Evolutionary conservation across 257 asterid species (phyloP).

Genomic region (Paraleonurus japonicus): DNA sequence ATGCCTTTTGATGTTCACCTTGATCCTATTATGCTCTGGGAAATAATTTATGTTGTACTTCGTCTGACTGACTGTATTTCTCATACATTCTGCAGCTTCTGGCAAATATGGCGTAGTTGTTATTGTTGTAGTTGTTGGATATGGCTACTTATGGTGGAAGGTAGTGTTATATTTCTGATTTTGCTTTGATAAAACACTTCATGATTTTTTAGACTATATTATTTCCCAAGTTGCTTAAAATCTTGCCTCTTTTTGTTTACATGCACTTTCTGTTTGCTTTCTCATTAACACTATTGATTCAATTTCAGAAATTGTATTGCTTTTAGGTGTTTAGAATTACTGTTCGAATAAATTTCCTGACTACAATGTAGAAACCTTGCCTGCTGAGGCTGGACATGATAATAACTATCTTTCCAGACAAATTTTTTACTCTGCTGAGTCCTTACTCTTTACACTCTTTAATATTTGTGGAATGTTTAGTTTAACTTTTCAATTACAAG

Average conservation of each 20-base stretch:
- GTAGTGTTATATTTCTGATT: constrained; percentile 40
- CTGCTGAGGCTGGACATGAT: background rate
- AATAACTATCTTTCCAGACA: background rate
- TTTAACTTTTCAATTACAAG: background rate
- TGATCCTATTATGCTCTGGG: background rate
- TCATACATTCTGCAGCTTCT: constrained; percentile 56
- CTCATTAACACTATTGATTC: background rate
- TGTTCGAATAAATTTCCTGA: background rate
- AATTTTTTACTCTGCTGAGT: background rate
- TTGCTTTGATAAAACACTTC: background rate
- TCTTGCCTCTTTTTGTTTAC: background rate
- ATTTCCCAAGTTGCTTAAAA: constrained; percentile 2
- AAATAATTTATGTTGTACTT: background rate
- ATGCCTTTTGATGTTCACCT: constrained; percentile 4
- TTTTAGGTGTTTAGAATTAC: background rate
- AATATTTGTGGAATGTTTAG: background rate
- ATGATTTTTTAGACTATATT: background rate
- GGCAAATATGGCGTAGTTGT: constrained; percentile 65
- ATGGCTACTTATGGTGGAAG: constrained; percentile 99
- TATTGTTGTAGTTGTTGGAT: constrained; percentile 74
- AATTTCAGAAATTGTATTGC: constrained; percentile 5
- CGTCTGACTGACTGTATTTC: constrained; percentile 20
- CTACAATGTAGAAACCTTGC: background rate
- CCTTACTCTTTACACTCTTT: background rate
- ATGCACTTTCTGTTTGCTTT: constrained; percentile 13